Evolutionary conservation across 1,284 basidiomycete genomes (phyloP), one percentile per base, ranked within the genome.

Genomic region (Heterobasidion irregulare): DNA sequence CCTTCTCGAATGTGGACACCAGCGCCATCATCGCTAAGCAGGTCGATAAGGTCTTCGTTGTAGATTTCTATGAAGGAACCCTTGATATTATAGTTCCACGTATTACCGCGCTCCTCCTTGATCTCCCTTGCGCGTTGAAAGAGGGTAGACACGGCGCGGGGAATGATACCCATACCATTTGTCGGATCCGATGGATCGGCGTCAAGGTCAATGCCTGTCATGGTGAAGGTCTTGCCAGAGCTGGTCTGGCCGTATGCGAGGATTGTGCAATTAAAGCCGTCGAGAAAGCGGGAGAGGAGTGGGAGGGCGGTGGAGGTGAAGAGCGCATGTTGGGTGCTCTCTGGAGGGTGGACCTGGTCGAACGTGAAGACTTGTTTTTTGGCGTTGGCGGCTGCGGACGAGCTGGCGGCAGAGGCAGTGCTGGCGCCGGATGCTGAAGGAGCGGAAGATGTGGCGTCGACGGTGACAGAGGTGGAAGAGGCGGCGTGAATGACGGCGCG

Each of bases 201-300:
- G 59, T 94, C 93, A 35, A 90, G 76, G 70, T 94, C 91, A 54
- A 91, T 76, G 57, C 93, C 90, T 16, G 93, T 93, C 96, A 98
- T 98, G 35, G 94, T 94, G 70, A 94, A 96, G 0, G 93, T 96
- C 76, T 98, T 99, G 52, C 96, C 96, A 59, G 91, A 94, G 60
- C 90, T 93, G 0, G 96, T 99, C 68, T 99, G 97, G 12, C 97
- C 96, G 72, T 99, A 99, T 53, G 96, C 96, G 58, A 99, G 82
- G 59, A 99, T 89, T 43, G 97, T 99, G 60, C 94, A 96, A 73
- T 99, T 99, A 74, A 94, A 96, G 10, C 96, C 96, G 65, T 95
- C 92, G 49, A 98, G 68, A 70, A 98, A 99, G 60, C 92, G 89
- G 34, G 88, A 84, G 59, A 98, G 81, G 61, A 97, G 85, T 26